These are phyloP conservation scores for Diaporthe humulicola DNA, from an alignment of 2,329 filamentous ascomycete species.

Conservation along the genomic window DNA sequence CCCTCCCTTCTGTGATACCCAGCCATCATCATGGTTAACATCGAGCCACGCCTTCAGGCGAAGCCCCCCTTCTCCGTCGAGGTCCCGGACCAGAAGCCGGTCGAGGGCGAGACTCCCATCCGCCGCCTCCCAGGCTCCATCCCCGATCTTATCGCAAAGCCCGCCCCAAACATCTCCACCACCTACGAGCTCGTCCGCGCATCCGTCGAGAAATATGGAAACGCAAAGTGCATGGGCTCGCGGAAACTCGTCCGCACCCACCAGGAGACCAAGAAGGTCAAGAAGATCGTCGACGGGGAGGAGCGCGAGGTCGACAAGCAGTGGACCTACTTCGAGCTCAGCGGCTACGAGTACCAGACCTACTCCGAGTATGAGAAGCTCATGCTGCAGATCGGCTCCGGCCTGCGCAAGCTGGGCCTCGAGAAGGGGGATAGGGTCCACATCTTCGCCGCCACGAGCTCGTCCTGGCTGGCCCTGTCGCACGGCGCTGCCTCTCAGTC, in stretches of 20 bases:
- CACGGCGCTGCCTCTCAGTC: conserved; percentile 77
- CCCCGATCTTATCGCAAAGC: conserved; percentile 71
- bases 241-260: conserved; percentile 83
- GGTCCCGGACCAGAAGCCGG: conserved; percentile 71
- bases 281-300: conserved; percentile 86
- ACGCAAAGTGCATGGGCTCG: conserved; percentile 75
- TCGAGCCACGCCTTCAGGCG: conserved; percentile 61
- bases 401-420: conserved; percentile 80
- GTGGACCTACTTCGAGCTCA: conserved; percentile 90
- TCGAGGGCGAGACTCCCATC: conserved; percentile 81
- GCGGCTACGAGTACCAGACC: conserved; percentile 80
- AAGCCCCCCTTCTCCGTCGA: conserved; percentile 78
- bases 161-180: conserved; percentile 76
- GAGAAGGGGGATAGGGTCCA: conserved; percentile 78
- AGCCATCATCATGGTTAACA: conserved; percentile 34
- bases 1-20: conserved; percentile 31
- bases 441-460: conserved; percentile 81
- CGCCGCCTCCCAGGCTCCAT: conserved; percentile 75
- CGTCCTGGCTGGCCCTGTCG: conserved; percentile 65
- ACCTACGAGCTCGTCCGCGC: conserved; percentile 81
- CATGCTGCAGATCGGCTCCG: conserved; percentile 76
- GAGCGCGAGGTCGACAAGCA: conserved; percentile 86
- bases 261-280: conserved; percentile 88
- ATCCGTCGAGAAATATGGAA: conserved; percentile 75
- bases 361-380: conserved; percentile 84